These are phyloP conservation scores for Metschnikowia santaceciliae DNA, from an alignment of 805 yeast species.

Conservation along the genomic window DNA sequence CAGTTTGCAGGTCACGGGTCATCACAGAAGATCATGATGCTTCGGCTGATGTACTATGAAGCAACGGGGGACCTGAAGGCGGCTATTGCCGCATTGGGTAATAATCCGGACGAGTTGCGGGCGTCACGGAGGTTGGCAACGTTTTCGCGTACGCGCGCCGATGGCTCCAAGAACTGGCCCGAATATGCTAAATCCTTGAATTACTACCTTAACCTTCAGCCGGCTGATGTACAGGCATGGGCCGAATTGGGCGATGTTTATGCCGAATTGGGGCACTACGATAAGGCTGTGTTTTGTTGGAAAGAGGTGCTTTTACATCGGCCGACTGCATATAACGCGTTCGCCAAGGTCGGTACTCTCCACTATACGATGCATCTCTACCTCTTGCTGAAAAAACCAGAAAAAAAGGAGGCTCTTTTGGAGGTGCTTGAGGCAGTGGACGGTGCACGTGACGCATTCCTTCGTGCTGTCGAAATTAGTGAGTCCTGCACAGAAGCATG, in stretches of 20 bases:
- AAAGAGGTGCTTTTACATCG: slow-evolving; percentile 66
- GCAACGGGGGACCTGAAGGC: slow-evolving; percentile 40
- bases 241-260: slow-evolving; percentile 71
- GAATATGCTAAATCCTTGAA: slow-evolving; percentile 53
- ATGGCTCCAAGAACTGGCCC: slow-evolving; percentile 18
- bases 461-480: slow-evolving; percentile 75
- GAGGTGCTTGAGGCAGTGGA: slow-evolving; percentile 23
- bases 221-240: slow-evolving; percentile 78
- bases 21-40: slow-evolving; percentile 53
- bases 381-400: slow-evolving; percentile 7
- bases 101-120: slow-evolving; percentile 32
- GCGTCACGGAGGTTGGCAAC: slow-evolving; percentile 37
- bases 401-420: slow-evolving; percentile 28
- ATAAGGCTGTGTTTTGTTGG: slow-evolving; percentile 60
- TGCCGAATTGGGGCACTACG: slow-evolving; percentile 53
- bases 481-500: slow-evolving; percentile 68
- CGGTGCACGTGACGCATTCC: slow-evolving; percentile 45
- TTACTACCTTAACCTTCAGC: slow-evolving; percentile 56
- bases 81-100: slow-evolving; percentile 27
- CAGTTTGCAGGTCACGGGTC: slow-evolving; percentile 51
- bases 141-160: slow-evolving; percentile 22
- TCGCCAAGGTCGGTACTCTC: slow-evolving; percentile 54
- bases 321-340: slow-evolving; percentile 68
- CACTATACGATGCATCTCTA: slow-evolving; percentile 31
- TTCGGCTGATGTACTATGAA: slow-evolving; percentile 56